Evolutionary conservation across 2,329 filamentous ascomycete genomes (phyloP), one percentile per base, ranked within the genome.

Genomic region (Ascochyta clinopodiicola): DNA sequence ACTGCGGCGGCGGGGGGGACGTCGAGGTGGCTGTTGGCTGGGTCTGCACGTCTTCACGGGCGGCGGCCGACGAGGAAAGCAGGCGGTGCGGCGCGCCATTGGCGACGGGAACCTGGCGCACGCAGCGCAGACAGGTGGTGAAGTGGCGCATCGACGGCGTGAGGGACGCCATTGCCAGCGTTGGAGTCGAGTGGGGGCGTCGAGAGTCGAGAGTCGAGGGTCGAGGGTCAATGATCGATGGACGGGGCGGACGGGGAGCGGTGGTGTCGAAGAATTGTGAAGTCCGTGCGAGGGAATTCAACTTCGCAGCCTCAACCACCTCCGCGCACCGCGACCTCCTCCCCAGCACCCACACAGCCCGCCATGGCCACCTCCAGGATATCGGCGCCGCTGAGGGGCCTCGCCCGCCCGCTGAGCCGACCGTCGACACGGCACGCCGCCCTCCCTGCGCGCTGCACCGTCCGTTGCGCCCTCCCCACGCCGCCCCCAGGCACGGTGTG

Each of bases 31-130:
- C 57, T 6, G 66, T 25, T 29, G 66, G 31, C 29, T 69, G 60
- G 44, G 63, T 59, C 70, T 82, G 78, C 59, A 76, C 62, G 62
- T 81, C 79, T 66, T 81, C 78, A 53, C 71, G 70, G 54, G 70
- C 68, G 38, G 69, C 61, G 40, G 78, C 68, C 24, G 82, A 79
- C 44, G 79, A 78, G 51, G 81, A 80, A 62, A 85, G 81, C 63
- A 78, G 70, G 40, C 83, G 81, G 55, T 63, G 61, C 34, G 56
- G 51, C 59, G 61, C 66, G 64, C 66, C 69, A 58, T 64, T 51
- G 48, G 59, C 31, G 74, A 71, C 50, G 73, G 60, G 56, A 56
- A 56, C 63, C 25, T 59, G 70, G 24, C 69, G 70, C 57, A 74
- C 66, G 57, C 72, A 74, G 59, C 69, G 56, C 42, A 76, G 59